These are phyloP conservation scores for Artemisia tridentata DNA, from an alignment of 129 eudicot species.

Conservation along the genomic window DNA sequence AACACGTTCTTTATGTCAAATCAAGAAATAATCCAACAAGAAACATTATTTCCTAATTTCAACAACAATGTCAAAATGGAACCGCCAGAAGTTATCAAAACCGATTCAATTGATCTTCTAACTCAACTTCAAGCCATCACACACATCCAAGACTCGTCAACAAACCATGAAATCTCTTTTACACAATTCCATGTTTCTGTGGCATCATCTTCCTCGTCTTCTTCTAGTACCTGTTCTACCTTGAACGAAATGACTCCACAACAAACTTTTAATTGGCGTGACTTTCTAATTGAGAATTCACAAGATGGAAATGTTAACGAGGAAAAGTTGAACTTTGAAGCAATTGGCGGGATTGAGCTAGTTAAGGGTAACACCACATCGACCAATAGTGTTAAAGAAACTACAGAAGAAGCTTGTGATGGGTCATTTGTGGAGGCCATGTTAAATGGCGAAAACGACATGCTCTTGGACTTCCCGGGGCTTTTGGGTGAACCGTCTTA, in stretches of 20 bases:
- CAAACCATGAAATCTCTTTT: slow-evolving; percentile 13
- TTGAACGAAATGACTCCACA: slow-evolving; percentile 36
- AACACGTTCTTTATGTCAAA: slow-evolving; percentile 32
- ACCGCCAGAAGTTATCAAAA: slow-evolving; percentile 27
- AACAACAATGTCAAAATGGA: slow-evolving; percentile 37
- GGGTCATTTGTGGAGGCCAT: slow-evolving; percentile 76
- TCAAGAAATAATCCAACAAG: slow-evolving; percentile 30
- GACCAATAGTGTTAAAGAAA: slow-evolving; percentile 25
- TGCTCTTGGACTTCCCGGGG: slow-evolving; percentile 63
- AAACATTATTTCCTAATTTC: slow-evolving; percentile 26
- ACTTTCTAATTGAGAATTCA: slow-evolving; percentile 65
- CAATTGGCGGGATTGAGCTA: slow-evolving; percentile 19
- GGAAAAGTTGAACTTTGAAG: slow-evolving; percentile 21
- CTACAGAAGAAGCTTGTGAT: slow-evolving; percentile 37
- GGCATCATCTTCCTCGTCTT: slow-evolving; percentile 36
- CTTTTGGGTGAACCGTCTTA: slow-evolving; percentile 68
- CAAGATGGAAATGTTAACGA: slow-evolving; percentile 25
- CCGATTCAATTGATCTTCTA: slow-evolving; percentile 56
- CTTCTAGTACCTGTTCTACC: slow-evolving; percentile 36
- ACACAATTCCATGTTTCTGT: slow-evolving; percentile 21
- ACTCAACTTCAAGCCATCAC: slow-evolving; percentile 72
- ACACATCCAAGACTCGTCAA: slow-evolving; percentile 45
- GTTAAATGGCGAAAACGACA: slow-evolving; percentile 58
- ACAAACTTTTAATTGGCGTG: slow-evolving; percentile 64
- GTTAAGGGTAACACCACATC: slow-evolving; percentile 16